These are phyloP conservation scores for Coemansia sp. DNA, from an alignment of 371 early-diverging fungal genomes.

Conservation along the genomic window DNA sequence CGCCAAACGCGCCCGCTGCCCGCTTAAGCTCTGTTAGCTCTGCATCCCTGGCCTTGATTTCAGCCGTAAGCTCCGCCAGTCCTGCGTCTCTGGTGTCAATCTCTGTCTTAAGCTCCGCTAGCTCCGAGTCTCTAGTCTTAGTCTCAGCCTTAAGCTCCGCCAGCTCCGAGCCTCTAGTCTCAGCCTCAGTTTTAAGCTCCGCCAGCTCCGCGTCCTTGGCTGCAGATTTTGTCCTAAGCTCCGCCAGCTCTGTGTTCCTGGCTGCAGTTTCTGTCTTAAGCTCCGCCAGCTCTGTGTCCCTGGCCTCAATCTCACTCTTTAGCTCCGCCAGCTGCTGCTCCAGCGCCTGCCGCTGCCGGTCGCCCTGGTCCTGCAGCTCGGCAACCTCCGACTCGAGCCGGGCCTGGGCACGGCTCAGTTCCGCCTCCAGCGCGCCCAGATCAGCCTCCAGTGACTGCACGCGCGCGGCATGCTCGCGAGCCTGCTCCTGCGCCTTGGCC, in stretches of 20 bases:
- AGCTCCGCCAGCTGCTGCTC: not conserved
- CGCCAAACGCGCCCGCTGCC: not conserved
- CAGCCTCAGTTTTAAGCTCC: not conserved
- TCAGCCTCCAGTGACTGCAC: no score
- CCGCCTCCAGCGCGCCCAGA: no score
- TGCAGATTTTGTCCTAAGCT: slow-evolving; percentile 7
- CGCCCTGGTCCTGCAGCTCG: not conserved
- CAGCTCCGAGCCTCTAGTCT: slow-evolving; percentile 4
- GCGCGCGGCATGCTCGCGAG: no score
- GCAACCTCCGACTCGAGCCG: no score
- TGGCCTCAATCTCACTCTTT: not conserved
- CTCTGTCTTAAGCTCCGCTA: no score
- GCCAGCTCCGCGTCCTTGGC: not conserved
- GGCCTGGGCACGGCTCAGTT: no score
- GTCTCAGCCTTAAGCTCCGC: no score
- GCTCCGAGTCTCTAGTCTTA: no score
- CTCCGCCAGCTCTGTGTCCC: not conserved
- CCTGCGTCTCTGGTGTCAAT: no score
- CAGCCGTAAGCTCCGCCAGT: no score
- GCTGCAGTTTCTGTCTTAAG: not conserved
- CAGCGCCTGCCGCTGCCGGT: not conserved
- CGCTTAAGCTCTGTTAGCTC: slow-evolving; percentile 9
- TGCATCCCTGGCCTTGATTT: not conserved
- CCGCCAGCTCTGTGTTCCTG: not conserved
- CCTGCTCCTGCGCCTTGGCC: not conserved